A percentile compares a stretch with the other conserved stretches of the same genome.
These are phyloP conservation scores for Phyllosticta citriasiana DNA, from an alignment of 2,329 filamentous ascomycete genomes.

Conservation along the genomic window DNA sequence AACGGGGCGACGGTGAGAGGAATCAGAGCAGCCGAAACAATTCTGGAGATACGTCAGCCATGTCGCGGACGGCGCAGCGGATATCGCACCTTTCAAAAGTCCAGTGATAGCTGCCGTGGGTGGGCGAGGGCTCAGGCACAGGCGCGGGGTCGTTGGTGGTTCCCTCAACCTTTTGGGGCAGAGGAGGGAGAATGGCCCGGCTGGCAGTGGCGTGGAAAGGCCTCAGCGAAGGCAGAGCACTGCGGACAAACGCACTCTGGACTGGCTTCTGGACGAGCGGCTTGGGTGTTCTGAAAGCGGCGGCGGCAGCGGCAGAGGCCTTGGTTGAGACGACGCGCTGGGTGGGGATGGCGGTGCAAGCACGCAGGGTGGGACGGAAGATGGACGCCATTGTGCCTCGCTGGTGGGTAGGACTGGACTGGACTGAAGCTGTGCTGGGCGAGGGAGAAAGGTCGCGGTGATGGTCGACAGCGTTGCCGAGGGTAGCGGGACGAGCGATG, in stretches of 20 bases:
- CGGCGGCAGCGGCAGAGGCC: slow-evolving; percentile 18
- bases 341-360: slow-evolving; percentile 30
- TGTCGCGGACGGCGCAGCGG: slow-evolving; percentile 3
- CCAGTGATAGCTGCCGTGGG: slow-evolving; percentile 97
- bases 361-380: slow-evolving; percentile 39
- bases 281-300: slow-evolving; percentile 25
- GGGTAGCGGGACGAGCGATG: slow-evolving; percentile 4
- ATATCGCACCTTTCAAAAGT: slow-evolving; percentile 66
- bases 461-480: slow-evolving; percentile 5
- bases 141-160: slow-evolving; percentile 77
- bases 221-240: slow-evolving; percentile 35
- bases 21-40: slow-evolving; percentile 69
- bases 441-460: not conserved
- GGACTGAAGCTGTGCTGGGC: not conserved
- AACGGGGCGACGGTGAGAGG: slow-evolving; percentile 87
- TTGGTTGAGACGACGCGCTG: slow-evolving; percentile 37
- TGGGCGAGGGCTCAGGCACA: slow-evolving; percentile 60
- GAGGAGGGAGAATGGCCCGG: slow-evolving; percentile 67
- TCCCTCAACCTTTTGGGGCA: slow-evolving; percentile 77
- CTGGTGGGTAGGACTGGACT: not conserved
- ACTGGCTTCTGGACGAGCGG: slow-evolving; percentile 26
- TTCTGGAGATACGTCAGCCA: slow-evolving; percentile 35
- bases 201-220: slow-evolving; percentile 79
- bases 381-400: slow-evolving; percentile 41
- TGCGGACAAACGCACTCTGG: slow-evolving; percentile 31